Base-by-base conservation (phyloP, 169 alveolate species). In the Plasmodium fragile region DNA sequence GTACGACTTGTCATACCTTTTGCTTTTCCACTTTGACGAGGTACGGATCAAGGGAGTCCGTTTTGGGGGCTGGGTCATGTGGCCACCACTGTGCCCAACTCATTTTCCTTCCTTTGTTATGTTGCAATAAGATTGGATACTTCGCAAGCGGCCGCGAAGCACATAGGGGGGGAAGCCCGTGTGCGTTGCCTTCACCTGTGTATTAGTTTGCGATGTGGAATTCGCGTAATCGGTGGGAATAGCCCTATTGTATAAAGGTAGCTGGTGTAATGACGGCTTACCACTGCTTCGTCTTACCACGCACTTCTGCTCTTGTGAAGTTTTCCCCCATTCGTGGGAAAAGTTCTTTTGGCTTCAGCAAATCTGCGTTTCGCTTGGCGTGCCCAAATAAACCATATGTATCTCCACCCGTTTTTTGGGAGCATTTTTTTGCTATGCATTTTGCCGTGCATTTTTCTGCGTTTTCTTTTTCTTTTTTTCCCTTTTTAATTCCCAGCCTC, bases 81-180 rank as follows among this genome's bases (percentile, higher is more conserved):
- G 96, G 96, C 97, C 97, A 96, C 97, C 97, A 96, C 65, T 93
- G 93, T 72, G 83, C 93, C 97, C 97, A 96, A 71, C 92, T 95
- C 97, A 96, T 96, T 82, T 82, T 92, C 69, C 43, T 49, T 16
- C 81, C 32, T 25, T 59, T 4, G 49, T 65, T 22, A 6, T 53
- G 30, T 28, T 11, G 75, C 52, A 80, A 36, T 28, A 10, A 6
- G 78, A n/a, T 55, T 80, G 53, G 72, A 16, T 80, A 28, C 41
- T 55, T 80, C n/a, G 41, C 75, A 65, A 18, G 36, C 36, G 75
- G 75, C 3, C n/a, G 75, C 5, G 32, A 28, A 65, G 22, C 39
- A 13, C 41, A 39, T 18, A 1, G 7, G 36, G n/a, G n/a, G 75
- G 75, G 41, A 28, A 22, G 75, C n/a, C 30, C 0, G 32, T 59